These are phyloP conservation scores for Themeda triandra DNA, from an alignment of 176 grass and related monocot genomes.

Conservation along the genomic window DNA sequence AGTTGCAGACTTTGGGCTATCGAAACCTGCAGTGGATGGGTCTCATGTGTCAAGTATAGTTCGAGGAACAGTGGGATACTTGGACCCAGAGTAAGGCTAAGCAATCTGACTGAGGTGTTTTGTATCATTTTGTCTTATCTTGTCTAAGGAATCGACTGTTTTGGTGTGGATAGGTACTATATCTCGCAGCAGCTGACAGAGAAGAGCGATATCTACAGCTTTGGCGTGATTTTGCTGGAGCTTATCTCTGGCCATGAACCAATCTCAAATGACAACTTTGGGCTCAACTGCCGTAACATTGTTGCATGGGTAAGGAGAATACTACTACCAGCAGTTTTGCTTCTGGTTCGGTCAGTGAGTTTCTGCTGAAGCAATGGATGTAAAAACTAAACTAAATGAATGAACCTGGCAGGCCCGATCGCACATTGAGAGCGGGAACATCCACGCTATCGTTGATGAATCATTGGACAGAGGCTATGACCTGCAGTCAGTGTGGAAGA, in stretches of 20 bases:
- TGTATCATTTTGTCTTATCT: background rate
- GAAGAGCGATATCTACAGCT: slow-evolving; percentile 96
- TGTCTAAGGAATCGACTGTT: background rate
- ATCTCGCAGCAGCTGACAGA: slow-evolving; percentile 91
- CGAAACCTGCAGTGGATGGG: slow-evolving; percentile 65
- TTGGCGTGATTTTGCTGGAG: slow-evolving; percentile 91
- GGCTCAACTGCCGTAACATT: slow-evolving; percentile 86
- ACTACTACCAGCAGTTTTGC: background rate
- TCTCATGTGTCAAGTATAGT: slow-evolving; percentile 89
- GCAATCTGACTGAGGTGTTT: background rate
- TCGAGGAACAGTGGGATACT: slow-evolving; percentile 84
- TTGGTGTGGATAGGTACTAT: slow-evolving; percentile 69
- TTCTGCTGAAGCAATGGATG: background rate
- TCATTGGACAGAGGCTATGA: slow-evolving; percentile 51
- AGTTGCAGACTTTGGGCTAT: slow-evolving; percentile 88
- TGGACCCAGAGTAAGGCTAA: slow-evolving; percentile 90
- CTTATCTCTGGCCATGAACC: slow-evolving; percentile 95
- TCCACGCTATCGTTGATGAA: slow-evolving; percentile 65
- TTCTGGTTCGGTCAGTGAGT: background rate
- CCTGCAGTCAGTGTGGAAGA: slow-evolving; percentile 89
- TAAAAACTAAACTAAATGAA: background rate
- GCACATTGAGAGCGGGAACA: slow-evolving; percentile 84
- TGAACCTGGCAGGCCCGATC: slow-evolving; percentile 54
- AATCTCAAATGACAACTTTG: slow-evolving; percentile 89
- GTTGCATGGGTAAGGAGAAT: slow-evolving; percentile 78